A percentile compares a stretch with the other conserved stretches of the same genome.
Evolutionary conservation across 345 rosid genomes (phyloP).

Genomic region (Gynandropsis gynandra): DNA sequence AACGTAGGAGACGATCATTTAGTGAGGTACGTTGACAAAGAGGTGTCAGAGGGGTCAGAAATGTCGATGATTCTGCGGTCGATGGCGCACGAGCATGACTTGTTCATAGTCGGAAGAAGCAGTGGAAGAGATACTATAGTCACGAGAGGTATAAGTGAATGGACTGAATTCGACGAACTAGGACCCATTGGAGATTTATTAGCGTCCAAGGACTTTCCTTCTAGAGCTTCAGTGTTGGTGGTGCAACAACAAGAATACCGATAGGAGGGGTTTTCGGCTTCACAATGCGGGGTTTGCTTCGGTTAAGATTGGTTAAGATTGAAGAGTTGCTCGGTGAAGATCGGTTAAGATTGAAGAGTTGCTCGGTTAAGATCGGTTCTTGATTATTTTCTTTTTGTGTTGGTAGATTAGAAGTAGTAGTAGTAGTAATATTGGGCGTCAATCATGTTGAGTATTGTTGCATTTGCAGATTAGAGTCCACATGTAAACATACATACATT

Average conservation of each 20-base stretch:
- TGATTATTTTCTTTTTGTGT: too few relatives aligned
- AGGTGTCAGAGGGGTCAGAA: conserved; percentile 33
- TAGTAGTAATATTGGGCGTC: too few relatives aligned
- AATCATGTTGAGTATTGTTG: too few relatives aligned
- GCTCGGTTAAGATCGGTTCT: too few relatives aligned
- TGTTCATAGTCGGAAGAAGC: conserved; percentile 45
- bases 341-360: too few relatives aligned
- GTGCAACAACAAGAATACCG: conserved; percentile 27
- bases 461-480: too few relatives aligned
- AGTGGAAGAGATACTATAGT: conserved; percentile 22
- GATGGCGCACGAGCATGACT: conserved; percentile 29
- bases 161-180: conserved; percentile 57
- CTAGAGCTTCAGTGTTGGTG: conserved; percentile 29
- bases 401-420: too few relatives aligned
- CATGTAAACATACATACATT: too few relatives aligned
- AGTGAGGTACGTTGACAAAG: conserved; percentile 19
- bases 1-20: conserved; percentile 7
- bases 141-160: conserved; percentile 37
- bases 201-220: conserved; percentile 39
- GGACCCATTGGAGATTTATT: conserved; percentile 54
- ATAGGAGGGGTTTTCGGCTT: too few relatives aligned
- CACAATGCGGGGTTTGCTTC: too few relatives aligned
- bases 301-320: too few relatives aligned
- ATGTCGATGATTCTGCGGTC: conserved; percentile 27
- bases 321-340: too few relatives aligned